Base-by-base conservation (phyloP, 805 yeast genomes). In the Wickerhamomyces tratensis region DNA sequence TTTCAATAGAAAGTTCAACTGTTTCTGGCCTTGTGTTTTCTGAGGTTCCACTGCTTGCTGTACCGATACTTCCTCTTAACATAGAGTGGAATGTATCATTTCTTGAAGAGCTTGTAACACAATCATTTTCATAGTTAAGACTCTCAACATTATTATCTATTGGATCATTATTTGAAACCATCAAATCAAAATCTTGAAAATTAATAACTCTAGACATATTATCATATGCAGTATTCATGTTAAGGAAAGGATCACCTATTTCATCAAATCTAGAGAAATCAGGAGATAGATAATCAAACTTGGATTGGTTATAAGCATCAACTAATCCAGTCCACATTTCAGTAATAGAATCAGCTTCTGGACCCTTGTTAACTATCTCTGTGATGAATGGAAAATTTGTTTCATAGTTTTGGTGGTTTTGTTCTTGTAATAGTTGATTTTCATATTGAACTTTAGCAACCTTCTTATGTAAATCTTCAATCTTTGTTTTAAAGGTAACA, bases 221-320 rank as follows among this genome's bases (percentile, higher is more conserved):
- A 13, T 35, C 35, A 5, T 15, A 20, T 6, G 33, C 30, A n/a
- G 10, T 30, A 3, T 39, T 33, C 31, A 41, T 44, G 33, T 42
- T 47, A 35, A 50, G 46, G 36, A 46, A 57, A 13, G 60, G 62
- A 43, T 57, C 62, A 8, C 44, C 45, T 35, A 51, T 33, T 13
- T 39, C 34, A n/a, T 50, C 47, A 33, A 46, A 51, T 39, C 40
- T 51, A 13, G 40, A 39, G 14, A 52, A 39, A 29, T 54, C 45
- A 20, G 63, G 59, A 8, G 50, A 46, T 26, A 59, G 45, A 39
- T 57, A 59, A 37, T 61, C 63, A 39, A 55, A 54, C 27, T 45
- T 52, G 7, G 57, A 48, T 36, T 57, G 60, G 6, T 49, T 49
- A 1, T 51, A 26, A 7, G 46, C 42, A 43, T 59, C 64, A 25